A percentile compares a stretch with the other conserved stretches of the same genome.
Evolutionary conservation across 371 early-diverging fungal species (phyloP).

Genomic region (Syncephalastrum contaminatum): DNA sequence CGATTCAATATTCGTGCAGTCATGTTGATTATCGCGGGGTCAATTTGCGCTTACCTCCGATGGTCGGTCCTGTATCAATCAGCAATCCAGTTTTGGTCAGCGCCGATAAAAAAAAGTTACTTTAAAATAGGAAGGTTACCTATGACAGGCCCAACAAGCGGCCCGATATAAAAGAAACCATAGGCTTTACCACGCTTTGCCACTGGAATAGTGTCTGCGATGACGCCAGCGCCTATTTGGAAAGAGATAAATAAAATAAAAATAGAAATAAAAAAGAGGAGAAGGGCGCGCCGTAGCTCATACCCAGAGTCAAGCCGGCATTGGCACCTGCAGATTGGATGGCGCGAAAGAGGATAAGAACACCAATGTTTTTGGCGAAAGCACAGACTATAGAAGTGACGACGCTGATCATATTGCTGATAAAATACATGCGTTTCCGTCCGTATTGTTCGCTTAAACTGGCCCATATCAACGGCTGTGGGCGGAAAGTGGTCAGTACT

Average conservation of each 20-base stretch:
- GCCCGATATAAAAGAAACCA: constrained; percentile 26
- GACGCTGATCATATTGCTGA: constrained; percentile 50
- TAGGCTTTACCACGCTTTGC: constrained; percentile 26
- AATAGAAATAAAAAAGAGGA: not conserved
- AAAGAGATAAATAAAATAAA: too few relatives aligned
- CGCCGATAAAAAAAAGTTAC: not conserved
- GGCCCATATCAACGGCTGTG: constrained; percentile 60
- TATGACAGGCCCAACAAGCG: constrained; percentile 18
- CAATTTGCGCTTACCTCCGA: constrained; percentile 1
- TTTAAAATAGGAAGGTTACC: not conserved
- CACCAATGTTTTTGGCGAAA: constrained; percentile 42
- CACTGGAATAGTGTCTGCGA: constrained; percentile 26
- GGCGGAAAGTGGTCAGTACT: not conserved
- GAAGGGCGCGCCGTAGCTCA: not conserved
- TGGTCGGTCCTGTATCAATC: constrained; percentile 1
- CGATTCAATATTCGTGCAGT: too few relatives aligned
- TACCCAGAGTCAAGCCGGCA: constrained; percentile 60
- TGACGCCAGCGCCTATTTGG: constrained; percentile 32
- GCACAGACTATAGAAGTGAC: constrained; percentile 61
- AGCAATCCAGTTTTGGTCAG: too few relatives aligned
- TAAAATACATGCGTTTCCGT: constrained; percentile 54
- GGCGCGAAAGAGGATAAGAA: constrained; percentile 60
- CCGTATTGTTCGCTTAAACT: constrained; percentile 61
- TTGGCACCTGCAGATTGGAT: constrained; percentile 68
- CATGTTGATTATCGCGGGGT: too few relatives aligned